Evolutionary conservation across 768 basidiomycete species (phyloP).

Genomic region (Leccinum sublutescens): DNA sequence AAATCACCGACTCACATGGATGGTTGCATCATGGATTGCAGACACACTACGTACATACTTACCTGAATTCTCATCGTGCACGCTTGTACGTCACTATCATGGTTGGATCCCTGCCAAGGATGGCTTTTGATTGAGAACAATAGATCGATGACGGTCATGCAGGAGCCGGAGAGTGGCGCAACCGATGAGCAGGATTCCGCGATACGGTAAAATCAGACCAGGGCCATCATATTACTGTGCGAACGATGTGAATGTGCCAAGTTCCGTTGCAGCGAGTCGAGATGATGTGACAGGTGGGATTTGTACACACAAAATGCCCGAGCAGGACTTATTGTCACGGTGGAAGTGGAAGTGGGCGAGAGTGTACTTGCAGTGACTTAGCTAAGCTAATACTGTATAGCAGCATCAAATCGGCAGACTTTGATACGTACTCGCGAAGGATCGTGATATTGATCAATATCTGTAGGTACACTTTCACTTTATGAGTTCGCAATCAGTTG

Average conservation of each 20-base stretch:
- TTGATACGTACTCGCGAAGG: neutral
- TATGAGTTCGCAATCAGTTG: slow-evolving; percentile 38
- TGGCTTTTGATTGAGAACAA: neutral
- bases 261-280: neutral
- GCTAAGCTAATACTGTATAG: neutral
- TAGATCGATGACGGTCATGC: neutral
- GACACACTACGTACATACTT: neutral
- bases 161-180: neutral
- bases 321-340: neutral
- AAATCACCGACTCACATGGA: neutral
- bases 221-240: neutral
- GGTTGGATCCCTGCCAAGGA: neutral
- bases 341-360: neutral
- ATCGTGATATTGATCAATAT: neutral
- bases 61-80: neutral
- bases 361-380: neutral
- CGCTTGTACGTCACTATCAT: neutral
- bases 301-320: neutral
- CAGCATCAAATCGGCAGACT: neutral
- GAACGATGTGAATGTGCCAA: neutral
- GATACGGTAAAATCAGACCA: neutral
- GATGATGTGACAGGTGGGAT: neutral
- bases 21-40: neutral
- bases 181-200: neutral
- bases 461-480: neutral